These are phyloP conservation scores for Salix brachista DNA, from an alignment of 345 rosid genomes.

Conservation along the genomic window DNA sequence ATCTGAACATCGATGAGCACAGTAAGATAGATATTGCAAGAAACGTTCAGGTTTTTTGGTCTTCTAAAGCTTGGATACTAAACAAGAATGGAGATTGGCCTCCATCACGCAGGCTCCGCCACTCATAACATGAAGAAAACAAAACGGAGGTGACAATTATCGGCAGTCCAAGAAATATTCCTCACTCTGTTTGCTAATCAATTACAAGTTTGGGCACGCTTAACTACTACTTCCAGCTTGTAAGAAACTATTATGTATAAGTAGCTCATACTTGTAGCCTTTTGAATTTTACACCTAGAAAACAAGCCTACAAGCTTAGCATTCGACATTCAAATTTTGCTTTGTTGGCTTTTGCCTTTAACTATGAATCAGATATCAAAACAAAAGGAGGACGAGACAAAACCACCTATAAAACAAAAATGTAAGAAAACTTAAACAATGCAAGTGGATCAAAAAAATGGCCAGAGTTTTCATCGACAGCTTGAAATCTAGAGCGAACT, in stretches of 20 bases:
- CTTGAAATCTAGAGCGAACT: neutral
- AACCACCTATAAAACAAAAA: neutral
- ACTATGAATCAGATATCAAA: too few relatives aligned
- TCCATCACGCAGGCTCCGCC: neutral
- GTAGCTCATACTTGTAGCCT: neutral
- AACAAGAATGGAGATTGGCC: neutral
- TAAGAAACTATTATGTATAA: neutral
- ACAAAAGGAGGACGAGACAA: neutral
- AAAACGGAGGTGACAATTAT: neutral
- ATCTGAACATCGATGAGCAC: constrained; percentile 40
- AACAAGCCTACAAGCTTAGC: neutral
- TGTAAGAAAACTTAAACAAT: neutral
- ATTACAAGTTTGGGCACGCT: neutral
- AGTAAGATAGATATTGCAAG: neutral
- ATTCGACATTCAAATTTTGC: neutral
- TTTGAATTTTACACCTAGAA: neutral
- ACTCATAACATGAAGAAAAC: neutral
- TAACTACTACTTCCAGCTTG: neutral
- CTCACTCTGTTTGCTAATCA: neutral
- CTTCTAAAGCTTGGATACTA: neutral
- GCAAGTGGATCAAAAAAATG: neutral
- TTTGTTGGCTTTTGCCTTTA: neutral
- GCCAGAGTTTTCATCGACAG: neutral
- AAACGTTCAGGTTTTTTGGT: neutral
- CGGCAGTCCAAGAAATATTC: neutral